Percentiles rank a stretch among this genome's conserved stretches.
These are phyloP conservation scores for Tetracladium maxilliforme DNA, from an alignment of 2,329 filamentous ascomycete genomes.

Conservation along the genomic window DNA sequence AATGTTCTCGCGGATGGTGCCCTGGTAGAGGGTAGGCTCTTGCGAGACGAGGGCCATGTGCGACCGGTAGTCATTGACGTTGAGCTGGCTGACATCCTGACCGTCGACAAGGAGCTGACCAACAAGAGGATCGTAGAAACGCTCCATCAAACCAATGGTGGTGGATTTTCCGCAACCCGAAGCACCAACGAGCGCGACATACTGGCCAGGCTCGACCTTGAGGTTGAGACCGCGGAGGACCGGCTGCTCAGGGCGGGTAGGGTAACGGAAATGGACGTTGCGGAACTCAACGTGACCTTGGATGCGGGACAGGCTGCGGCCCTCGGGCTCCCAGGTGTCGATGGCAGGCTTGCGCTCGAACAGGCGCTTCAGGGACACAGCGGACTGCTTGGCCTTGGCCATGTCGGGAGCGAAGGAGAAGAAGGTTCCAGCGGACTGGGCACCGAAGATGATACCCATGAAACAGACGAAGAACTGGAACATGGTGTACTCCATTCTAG, in stretches of 20 bases:
- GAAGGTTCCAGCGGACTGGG: constrained; percentile 78
- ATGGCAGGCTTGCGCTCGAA: constrained; percentile 74
- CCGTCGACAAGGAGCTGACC: constrained; percentile 75
- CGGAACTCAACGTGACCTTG: constrained; percentile 79
- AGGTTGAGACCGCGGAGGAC: constrained; percentile 77
- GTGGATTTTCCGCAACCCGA: constrained; percentile 92
- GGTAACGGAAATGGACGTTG: constrained; percentile 88
- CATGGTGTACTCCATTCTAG: constrained; percentile 52
- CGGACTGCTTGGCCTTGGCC: constrained; percentile 81
- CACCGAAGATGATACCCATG: constrained; percentile 74
- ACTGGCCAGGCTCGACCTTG: constrained; percentile 60
- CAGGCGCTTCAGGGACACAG: constrained; percentile 63
- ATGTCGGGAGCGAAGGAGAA: constrained; percentile 88
- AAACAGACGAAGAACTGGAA: constrained; percentile 93
- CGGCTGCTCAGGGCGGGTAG: constrained; percentile 80
- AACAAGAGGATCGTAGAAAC: constrained; percentile 81
- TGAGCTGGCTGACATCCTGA: constrained; percentile 64
- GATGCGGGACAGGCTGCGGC: constrained; percentile 44
- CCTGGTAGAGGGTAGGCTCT: constrained; percentile 89
- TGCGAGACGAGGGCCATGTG: constrained; percentile 82
- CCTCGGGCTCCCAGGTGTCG: constrained; percentile 65
- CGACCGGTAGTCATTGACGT: constrained; percentile 74
- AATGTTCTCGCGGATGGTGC: constrained; percentile 82
- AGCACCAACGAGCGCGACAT: constrained; percentile 82
- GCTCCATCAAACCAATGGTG: constrained; percentile 79